A percentile compares a stretch with the other conserved stretches of the same genome.
Conservation (phyloP, 441 rosid species). For the Bruguiera hainesii region DNA sequence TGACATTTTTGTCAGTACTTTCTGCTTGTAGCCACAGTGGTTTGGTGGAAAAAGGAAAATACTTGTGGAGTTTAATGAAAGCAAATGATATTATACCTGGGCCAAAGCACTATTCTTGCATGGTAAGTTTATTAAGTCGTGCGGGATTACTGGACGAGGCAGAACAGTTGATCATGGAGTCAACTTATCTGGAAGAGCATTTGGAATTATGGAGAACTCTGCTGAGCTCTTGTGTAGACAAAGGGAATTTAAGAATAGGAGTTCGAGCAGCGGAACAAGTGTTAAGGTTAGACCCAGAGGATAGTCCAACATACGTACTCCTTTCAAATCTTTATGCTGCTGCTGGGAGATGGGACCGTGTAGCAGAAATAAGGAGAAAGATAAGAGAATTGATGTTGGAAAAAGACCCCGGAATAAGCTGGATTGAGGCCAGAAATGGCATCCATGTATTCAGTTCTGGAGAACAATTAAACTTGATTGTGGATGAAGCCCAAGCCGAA, state of each 20-base stretch:
- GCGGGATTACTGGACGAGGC: conserved; percentile 47
- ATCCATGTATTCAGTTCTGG: conserved; percentile 58
- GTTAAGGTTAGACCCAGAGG: conserved; percentile 53
- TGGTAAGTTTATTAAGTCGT: conserved; percentile 21
- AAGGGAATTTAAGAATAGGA: conserved; percentile 50
- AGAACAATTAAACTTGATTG: conserved; percentile 43
- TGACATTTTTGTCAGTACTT: conserved; percentile 63
- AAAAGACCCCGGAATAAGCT: conserved; percentile 62
- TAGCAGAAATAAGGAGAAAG: conserved; percentile 60
- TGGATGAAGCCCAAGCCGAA: conserved; percentile 45
- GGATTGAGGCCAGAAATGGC: conserved; percentile 48
- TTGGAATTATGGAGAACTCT: conserved; percentile 80
- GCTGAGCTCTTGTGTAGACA: conserved; percentile 62
- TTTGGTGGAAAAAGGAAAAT: conserved; percentile 38
- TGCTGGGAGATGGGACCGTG: conserved; percentile 62
- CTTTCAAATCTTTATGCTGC: conserved; percentile 75
- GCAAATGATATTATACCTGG: conserved; percentile 30
- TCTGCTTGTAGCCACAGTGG: conserved; percentile 64
- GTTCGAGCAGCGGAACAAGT: conserved; percentile 61
- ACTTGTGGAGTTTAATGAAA: conserved; percentile 44
- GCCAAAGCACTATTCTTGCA: conserved; percentile 81
- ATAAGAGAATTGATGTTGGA: conserved; percentile 48
- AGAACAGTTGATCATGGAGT: conserved; percentile 41
- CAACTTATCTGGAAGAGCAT: conserved; percentile 35
- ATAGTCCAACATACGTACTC: conserved; percentile 54